Conservation (phyloP, 495 filamentous ascomycete genomes). For the Podospora bellae-mahoneyi region DNA sequence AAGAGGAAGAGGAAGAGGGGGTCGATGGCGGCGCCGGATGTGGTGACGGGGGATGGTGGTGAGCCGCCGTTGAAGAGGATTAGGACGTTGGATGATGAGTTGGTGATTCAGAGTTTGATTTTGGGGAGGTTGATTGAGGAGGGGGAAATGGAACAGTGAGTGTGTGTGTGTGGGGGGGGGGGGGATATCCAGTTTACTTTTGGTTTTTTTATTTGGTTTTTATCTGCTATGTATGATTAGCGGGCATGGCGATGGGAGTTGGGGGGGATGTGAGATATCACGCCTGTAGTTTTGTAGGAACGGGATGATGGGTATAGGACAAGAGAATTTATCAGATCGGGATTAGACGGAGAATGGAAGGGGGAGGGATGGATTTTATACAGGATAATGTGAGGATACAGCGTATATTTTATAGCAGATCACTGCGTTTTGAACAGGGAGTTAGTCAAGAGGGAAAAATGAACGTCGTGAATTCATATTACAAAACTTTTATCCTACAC, state of each 20-base stretch:
- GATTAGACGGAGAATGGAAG: not conserved
- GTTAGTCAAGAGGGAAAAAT: not conserved
- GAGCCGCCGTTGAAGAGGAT: constrained; percentile 47
- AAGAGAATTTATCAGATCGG: not conserved
- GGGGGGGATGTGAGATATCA: not conserved
- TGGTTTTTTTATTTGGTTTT: not conserved
- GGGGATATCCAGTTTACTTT: too few relatives aligned
- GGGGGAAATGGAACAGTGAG: constrained; percentile 40
- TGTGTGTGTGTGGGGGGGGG: too few relatives aligned
- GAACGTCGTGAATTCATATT: not conserved
- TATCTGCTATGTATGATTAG: not conserved
- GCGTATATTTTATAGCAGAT: not conserved
- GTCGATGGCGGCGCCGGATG: constrained; percentile 22
- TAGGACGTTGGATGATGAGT: constrained; percentile 72
- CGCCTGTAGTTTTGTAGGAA: not conserved
- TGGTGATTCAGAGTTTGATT: constrained; percentile 90
- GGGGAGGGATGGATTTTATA: not conserved
- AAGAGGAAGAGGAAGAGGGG: constrained; percentile 47
- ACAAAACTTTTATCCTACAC: not conserved
- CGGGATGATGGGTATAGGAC: not conserved
- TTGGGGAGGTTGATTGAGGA: constrained; percentile 72
- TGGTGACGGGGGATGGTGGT: not conserved
- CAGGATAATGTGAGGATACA: not conserved
- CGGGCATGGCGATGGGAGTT: not conserved
- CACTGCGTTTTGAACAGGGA: not conserved